phyloP scores from a whole-genome alignment of 345 rosid species.

The Eucalyptus marginata region DNA sequence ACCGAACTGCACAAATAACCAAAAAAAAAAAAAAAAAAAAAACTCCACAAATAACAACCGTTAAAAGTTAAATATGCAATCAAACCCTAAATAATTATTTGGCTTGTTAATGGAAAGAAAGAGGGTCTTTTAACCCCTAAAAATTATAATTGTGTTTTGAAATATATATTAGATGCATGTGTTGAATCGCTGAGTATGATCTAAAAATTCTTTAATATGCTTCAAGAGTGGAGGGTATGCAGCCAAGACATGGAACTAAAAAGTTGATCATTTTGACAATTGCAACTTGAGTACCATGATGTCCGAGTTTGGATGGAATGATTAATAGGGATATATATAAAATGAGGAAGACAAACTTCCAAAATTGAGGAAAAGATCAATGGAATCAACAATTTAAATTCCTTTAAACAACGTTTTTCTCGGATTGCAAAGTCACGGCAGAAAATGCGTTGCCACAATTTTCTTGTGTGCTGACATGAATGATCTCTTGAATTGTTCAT shows the following conservation, averaged over 20 bases:
- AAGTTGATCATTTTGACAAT: not conserved
- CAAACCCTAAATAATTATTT: not conserved
- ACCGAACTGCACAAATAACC: not conserved
- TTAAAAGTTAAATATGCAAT: too few species aligned
- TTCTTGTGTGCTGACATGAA: not conserved
- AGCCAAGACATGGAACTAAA: rapidly evolving
- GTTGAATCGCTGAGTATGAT: not conserved
- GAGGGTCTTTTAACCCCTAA: not conserved
- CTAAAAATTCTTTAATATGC: not conserved
- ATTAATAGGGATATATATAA: not conserved
- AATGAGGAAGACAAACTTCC: not conserved
- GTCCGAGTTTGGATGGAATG: not conserved
- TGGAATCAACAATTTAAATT: not conserved
- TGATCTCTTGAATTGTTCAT: not conserved
- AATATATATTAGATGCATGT: not conserved
- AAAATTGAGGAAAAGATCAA: not conserved
- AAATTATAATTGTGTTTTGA: not conserved
- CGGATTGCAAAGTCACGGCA: not conserved
- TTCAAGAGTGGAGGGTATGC: not conserved
- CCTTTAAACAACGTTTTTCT: not conserved
- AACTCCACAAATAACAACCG: not conserved
- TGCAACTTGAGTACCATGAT: not conserved
- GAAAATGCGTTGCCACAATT: not conserved
- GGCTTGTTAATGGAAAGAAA: not conserved
- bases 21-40: too few species aligned